Base-by-base conservation (phyloP, 805 yeast species). In the Ogataea minuta region DNA sequence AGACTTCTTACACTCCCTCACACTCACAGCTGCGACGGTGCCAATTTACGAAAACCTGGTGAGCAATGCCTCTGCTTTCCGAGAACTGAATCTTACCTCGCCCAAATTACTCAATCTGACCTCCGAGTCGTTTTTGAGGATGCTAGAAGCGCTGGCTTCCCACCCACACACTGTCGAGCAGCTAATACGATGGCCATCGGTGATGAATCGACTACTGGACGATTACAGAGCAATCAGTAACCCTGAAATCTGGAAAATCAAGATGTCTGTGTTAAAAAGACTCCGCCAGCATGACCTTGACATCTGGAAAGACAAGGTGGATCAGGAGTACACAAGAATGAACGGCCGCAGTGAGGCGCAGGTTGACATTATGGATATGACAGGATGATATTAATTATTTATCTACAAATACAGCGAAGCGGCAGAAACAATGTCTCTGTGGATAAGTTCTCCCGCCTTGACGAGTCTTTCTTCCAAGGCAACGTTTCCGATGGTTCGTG, bases 401-500 rank as follows among this genome's bases (percentile, higher is more conserved):
- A 39, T 28, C 41, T 71, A 75, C 53, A 76, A 66, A 64, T 93
- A 93, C 70, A 93, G 72, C 4, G 97, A 89, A 19, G 96, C 96
- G 16, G 98, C 98, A 50, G 95, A 84, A 37, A 93, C 98, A 49
- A 93, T 84, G 63, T 90, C 98, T 66, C 99, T 84, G 59, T 90
- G 96, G 43, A 93, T 88, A 59, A 91, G 67, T 54, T 80, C 90
- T 49, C 83, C 71, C 4, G 95, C 85, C 54, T 80, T 77, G 41
- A 82, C 90, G 95, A 93, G 89, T 61, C 93, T 91, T 43, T 77
- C 81, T 60, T 85, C 90, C 48, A 93, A 70, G 27, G 81, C 91
- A 23, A 76, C 74, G 60, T 93, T 93, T 44, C 99, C 99, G 49
- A 93, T 93, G 11, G 95, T 87, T 57, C 84, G 87, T 2, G 99